A percentile compares a stretch with the other conserved stretches of the same genome.
phyloP scores from a whole-genome alignment of 192 early-diverging fungal species.

The Coemansia biformis region DNA sequence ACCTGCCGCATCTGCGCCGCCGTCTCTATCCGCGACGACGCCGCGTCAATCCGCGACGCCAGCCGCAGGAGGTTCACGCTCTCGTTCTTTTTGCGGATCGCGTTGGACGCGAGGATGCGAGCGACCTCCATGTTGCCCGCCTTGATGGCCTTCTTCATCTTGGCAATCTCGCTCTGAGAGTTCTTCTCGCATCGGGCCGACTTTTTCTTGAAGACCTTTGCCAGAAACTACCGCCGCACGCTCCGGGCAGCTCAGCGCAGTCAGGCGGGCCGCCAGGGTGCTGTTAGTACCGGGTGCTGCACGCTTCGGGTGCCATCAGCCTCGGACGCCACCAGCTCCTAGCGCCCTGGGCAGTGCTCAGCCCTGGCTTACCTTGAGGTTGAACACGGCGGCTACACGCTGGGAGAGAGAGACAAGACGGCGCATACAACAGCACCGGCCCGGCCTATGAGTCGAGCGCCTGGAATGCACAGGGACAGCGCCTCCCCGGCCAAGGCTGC shows the following conservation, averaged over 20 bases:
- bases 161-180: conserved; percentile 69
- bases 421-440: neutral
- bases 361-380: conserved; percentile 22
- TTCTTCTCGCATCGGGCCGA: conserved; percentile 84
- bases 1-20: conserved; percentile 90
- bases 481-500: too few relatives aligned
- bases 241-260: too few relatives aligned
- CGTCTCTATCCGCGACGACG: conserved; percentile 85
- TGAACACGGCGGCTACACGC: conserved; percentile 28
- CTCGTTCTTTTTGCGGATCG: conserved; percentile 97
- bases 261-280: neutral
- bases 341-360: too few relatives aligned
- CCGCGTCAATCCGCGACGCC: conserved; percentile 87
- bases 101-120: conserved; percentile 88
- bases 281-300: neutral
- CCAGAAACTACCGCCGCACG: conserved; percentile 78
- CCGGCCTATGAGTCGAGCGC: too few relatives aligned
- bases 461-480: too few relatives aligned
- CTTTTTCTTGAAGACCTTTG: conserved; percentile 81
- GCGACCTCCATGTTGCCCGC: conserved; percentile 89
- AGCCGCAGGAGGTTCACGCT: conserved; percentile 80
- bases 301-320: neutral
- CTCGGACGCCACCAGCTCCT: too few relatives aligned
- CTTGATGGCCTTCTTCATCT: conserved; percentile 94
- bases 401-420: neutral